Evolutionary conservation across 2,329 filamentous ascomycete genomes (phyloP).

Genomic region (Penicillium janthinellum): DNA sequence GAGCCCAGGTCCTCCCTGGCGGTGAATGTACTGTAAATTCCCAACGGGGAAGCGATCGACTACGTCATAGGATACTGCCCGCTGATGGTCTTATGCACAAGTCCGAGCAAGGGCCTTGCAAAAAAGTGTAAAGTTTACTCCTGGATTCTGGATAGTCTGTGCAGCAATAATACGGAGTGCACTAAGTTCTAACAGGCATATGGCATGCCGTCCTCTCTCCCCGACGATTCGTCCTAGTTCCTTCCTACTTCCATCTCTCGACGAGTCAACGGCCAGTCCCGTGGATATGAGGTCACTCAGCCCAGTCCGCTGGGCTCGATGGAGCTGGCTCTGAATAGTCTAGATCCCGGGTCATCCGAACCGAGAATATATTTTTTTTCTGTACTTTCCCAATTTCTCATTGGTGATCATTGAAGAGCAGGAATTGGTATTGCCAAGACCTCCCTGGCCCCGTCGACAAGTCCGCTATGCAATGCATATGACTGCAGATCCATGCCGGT

Average conservation of each 20-base stretch:
- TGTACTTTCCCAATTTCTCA: neutral
- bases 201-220: neutral
- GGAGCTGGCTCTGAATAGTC: conserved; percentile 1
- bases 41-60: conserved; percentile 24
- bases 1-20: conserved; percentile 1
- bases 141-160: no score
- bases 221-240: neutral
- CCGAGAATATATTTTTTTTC: neutral
- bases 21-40: conserved; percentile 10
- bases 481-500: conserved; percentile 6
- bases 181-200: neutral
- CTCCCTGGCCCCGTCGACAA: neutral
- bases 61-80: conserved; percentile 19
- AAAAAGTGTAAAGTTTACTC: neutral
- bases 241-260: neutral
- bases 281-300: conserved; percentile 15
- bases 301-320: conserved; percentile 2
- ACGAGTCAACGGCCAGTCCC: neutral
- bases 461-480: conserved; percentile 4
- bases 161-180: neutral
- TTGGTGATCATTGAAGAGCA: neutral
- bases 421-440: conserved; percentile 8
- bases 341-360: conserved; percentile 24
- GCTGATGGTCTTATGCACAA: conserved; percentile 2
- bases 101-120: neutral